Base-by-base conservation (phyloP, 2,329 filamentous ascomycete species). In the Diaporthe batatas region DNA sequence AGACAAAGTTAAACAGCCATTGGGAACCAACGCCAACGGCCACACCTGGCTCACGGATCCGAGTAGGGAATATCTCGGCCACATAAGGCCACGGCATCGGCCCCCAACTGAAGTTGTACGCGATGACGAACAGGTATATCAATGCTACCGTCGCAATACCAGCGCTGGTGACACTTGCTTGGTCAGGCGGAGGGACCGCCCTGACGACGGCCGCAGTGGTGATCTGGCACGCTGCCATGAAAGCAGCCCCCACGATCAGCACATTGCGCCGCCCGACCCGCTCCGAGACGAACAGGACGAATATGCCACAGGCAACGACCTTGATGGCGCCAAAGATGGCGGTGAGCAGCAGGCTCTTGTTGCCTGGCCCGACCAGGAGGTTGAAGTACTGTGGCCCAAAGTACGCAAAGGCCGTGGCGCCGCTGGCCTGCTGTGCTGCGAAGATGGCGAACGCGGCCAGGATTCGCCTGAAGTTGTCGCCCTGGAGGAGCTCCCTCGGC, bases 321-420 rank as follows among this genome's bases (percentile, higher is more conserved):
- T 89, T 89, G 73, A 89, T 81, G 2, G 84, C 85, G 16, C 87
- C 87, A 75, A 89, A 89, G 70, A 89, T 85, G 4, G 85, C 87
- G 0, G 86, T 88, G 10, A 89, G 77, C 0, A 89, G 77, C 6
- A 89, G 81, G 55, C 83, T 83, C 47, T 81, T 79, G 57, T 85
- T 81, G 0, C 82, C 83, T n/a, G 79, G 77, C 16, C 85, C 85
- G 18, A 88, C 85, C 10, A 88, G 82, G 0, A 88, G 79, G 25
- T 83, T 83, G 77, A 89, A 89, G 78, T 88, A 88, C 76, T 89
- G 87, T 6, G 87, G 86, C 0, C 85, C 86, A 70, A 87, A 89
- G 78, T 88, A 88, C 16, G 86, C 86, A 75, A 89, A 84, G 0
- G 87, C 87, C 0, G 87, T 89, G 7, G 86, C 86, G 1, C 87